Conservation (phyloP, 2,329 filamentous ascomycete genomes). For the Ciborinia camelliae region DNA sequence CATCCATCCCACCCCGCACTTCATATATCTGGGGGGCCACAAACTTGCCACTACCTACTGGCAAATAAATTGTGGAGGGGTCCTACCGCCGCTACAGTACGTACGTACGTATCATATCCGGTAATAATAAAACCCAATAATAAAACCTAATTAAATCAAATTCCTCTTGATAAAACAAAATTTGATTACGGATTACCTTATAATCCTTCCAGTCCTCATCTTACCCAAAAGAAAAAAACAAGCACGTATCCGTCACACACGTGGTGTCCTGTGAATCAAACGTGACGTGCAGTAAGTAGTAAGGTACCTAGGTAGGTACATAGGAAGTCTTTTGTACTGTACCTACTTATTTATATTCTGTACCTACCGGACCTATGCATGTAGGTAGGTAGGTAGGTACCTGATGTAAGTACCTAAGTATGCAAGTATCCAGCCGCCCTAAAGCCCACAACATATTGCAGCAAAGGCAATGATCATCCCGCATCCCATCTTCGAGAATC, state of each 20-base stretch:
- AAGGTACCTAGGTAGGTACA: too few relatives aligned
- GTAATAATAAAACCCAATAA: too few relatives aligned
- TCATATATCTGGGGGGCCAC: background rate
- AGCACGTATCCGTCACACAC: slow-evolving; percentile 12
- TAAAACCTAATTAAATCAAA: background rate
- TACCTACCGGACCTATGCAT: too few relatives aligned
- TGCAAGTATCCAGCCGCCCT: slow-evolving; percentile 9
- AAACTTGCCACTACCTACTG: too few relatives aligned
- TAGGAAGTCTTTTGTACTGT: slow-evolving; percentile 8
- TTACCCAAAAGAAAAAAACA: background rate
- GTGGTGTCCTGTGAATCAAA: slow-evolving; percentile 11
- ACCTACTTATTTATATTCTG: slow-evolving; percentile 5
- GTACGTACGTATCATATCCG: too few relatives aligned
- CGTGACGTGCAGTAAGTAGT: slow-evolving; percentile 21
- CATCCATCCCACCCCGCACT: background rate
- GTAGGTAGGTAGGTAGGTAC: too few relatives aligned
- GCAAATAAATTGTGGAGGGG: background rate
- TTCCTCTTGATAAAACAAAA: too few relatives aligned
- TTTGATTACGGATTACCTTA: too few relatives aligned
- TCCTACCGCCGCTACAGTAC: background rate
- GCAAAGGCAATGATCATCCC: slow-evolving; percentile 3
- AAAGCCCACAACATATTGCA: background rate
- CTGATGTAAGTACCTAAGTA: too few relatives aligned
- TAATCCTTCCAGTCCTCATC: background rate
- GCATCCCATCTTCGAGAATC: background rate